phyloP scores from a whole-genome alignment of 139 green algal genomes.

The Bryopsis sp. region DNA sequence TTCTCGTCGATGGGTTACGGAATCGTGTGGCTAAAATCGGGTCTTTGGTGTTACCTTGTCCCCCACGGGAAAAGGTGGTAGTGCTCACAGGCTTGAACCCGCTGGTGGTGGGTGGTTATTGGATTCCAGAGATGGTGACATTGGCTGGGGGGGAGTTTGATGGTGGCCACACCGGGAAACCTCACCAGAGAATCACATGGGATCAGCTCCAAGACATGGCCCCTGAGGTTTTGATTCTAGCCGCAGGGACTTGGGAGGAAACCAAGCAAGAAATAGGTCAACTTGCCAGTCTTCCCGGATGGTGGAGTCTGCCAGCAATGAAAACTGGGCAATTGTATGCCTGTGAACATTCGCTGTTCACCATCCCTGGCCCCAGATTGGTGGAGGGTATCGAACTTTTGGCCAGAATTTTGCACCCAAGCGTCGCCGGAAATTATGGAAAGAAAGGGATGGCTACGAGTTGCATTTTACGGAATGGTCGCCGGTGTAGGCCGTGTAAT shows the following conservation, averaged over 20 bases:
- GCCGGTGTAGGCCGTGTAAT: constrained; percentile 8
- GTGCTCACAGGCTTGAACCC: constrained; percentile 48
- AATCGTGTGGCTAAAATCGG: constrained; percentile 46
- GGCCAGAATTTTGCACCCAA: constrained; percentile 56
- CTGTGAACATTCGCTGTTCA: constrained; percentile 46
- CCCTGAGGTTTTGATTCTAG: constrained; percentile 70
- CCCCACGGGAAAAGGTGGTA: constrained; percentile 43
- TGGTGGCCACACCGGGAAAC: constrained; percentile 4
- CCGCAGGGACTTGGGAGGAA: not conserved
- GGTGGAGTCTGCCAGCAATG: constrained; percentile 82
- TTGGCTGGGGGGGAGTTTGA: constrained; percentile 32
- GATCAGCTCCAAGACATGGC: constrained; percentile 27
- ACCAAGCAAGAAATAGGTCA: constrained; percentile 32
- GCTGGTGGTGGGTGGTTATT: constrained; percentile 31
- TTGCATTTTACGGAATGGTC: constrained; percentile 9
- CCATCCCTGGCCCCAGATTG: constrained; percentile 58
- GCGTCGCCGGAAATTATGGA: constrained; percentile 11
- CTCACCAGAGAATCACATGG: constrained; percentile 14
- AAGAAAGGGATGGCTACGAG: constrained; percentile 19
- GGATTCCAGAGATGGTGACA: constrained; percentile 50
- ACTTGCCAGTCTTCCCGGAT: constrained; percentile 69
- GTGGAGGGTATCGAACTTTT: constrained; percentile 81
- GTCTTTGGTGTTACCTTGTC: constrained; percentile 10
- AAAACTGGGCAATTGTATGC: constrained; percentile 62
- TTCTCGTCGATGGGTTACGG: constrained; percentile 59